These are phyloP conservation scores for Zelonia costaricensis DNA, from an alignment of 208 protist species.

Conservation along the genomic window DNA sequence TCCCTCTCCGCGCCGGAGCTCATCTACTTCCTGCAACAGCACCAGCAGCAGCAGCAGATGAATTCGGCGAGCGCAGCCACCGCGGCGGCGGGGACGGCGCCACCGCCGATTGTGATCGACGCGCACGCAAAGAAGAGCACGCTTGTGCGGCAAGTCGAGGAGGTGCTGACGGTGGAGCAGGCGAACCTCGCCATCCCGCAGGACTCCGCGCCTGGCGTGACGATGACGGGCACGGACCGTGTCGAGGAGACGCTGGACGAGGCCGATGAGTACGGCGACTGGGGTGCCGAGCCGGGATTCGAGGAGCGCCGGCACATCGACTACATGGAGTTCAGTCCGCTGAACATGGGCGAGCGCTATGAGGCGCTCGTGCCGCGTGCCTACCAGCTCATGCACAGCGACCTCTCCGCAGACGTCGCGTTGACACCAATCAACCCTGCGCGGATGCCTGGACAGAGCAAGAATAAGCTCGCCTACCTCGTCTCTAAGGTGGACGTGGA, in stretches of 20 bases:
- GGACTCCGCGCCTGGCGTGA: conserved; percentile 28
- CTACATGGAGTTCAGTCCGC: conserved; percentile 79
- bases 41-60: conserved; percentile 55
- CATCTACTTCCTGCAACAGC: conserved; percentile 60
- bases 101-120: conserved; percentile 15
- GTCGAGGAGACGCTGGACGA: conserved; percentile 84
- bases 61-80: conserved; percentile 4
- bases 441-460: conserved; percentile 73
- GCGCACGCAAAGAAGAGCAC: conserved; percentile 76
- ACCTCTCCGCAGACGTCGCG: conserved; percentile 66
- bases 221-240: conserved; percentile 71
- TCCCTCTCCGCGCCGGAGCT: conserved; percentile 86
- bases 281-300: conserved; percentile 86
- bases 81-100: neutral
- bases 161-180: conserved; percentile 82
- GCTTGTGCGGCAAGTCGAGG: conserved; percentile 86
- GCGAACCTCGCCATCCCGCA: conserved; percentile 36
- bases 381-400: conserved; percentile 86
- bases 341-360: conserved; percentile 64
- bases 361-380: conserved; percentile 66
- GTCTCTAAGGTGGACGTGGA: conserved; percentile 52
- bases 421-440: conserved; percentile 48
- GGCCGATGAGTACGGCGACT: conserved; percentile 93
- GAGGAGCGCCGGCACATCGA: conserved; percentile 71
- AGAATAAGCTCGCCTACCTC: conserved; percentile 38